A percentile compares a stretch with the other conserved stretches of the same genome.
These are phyloP conservation scores for Barbarea vulgaris DNA, from an alignment of 345 rosid genomes.

Conservation along the genomic window DNA sequence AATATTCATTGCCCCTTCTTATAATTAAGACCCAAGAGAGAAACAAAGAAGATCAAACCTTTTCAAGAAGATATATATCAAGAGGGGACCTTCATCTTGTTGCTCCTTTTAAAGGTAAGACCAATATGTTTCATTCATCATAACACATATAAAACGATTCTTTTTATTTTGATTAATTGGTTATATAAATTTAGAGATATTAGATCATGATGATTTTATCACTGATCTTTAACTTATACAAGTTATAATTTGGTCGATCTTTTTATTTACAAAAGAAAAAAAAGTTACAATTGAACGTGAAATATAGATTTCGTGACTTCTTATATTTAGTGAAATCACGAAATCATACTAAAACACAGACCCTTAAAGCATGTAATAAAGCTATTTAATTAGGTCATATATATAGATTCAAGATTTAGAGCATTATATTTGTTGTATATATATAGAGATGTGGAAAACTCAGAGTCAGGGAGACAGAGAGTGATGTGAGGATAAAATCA, in stretches of 20 bases:
- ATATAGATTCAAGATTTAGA: background rate
- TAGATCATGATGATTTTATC: slow-evolving; percentile 10
- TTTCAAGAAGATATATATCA: slow-evolving; percentile 16
- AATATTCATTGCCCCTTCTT: background rate
- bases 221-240: slow-evolving; percentile 6
- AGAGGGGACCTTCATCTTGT: slow-evolving; percentile 7
- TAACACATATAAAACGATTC: background rate
- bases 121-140: slow-evolving; percentile 3
- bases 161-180: background rate
- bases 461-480: slow-evolving; percentile 34
- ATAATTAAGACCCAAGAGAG: slow-evolving; percentile 6
- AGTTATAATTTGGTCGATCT: background rate
- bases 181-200: slow-evolving; percentile 5
- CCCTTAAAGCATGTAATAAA: background rate
- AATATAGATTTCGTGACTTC: background rate
- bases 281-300: background rate
- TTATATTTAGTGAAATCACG: background rate
- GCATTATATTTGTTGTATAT: background rate
- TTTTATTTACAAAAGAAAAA: background rate
- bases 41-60: slow-evolving; percentile 21
- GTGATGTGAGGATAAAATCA: slow-evolving; percentile 13
- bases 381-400: background rate
- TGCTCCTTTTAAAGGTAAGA: slow-evolving; percentile 32
- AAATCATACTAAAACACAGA: background rate
- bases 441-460: slow-evolving; percentile 8